phyloP scores from a whole-genome alignment of 2,329 filamentous ascomycete species.

The Microdochium trichocladiopsis region DNA sequence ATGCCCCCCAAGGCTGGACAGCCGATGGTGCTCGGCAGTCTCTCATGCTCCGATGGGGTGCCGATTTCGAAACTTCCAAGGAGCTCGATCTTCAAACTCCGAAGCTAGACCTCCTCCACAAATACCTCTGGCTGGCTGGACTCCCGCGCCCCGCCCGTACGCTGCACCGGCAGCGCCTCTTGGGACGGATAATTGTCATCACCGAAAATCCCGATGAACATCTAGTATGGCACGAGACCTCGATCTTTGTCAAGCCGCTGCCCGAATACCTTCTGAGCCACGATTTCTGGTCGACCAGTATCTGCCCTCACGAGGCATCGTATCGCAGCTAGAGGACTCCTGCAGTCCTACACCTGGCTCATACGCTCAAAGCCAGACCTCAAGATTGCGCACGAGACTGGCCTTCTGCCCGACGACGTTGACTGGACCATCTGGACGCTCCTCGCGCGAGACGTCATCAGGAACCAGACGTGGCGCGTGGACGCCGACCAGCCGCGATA shows the following conservation, averaged over 20 bases:
- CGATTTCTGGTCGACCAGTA: slow-evolving; percentile 12
- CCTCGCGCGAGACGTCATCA: slow-evolving; percentile 17
- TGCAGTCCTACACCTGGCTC: slow-evolving; percentile 32
- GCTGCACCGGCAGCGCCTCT: slow-evolving; percentile 17
- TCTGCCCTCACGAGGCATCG: slow-evolving; percentile 12
- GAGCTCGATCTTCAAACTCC: slow-evolving; percentile 8
- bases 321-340: slow-evolving; percentile 24
- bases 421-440: slow-evolving; percentile 22
- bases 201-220: slow-evolving; percentile 21
- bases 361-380: slow-evolving; percentile 30
- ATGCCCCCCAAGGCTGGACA: too few relatives aligned
- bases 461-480: slow-evolving; percentile 18
- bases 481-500: slow-evolving; percentile 19
- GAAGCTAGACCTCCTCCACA: slow-evolving; percentile 8
- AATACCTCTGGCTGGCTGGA: slow-evolving; percentile 12
- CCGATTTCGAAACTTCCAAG: too few relatives aligned
- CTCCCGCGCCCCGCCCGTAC: slow-evolving; percentile 10
- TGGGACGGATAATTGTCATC: slow-evolving; percentile 17
- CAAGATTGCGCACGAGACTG: slow-evolving; percentile 18
- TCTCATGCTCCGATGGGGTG: too few relatives aligned
- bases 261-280: slow-evolving; percentile 17
- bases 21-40: too few relatives aligned
- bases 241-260: slow-evolving; percentile 16
- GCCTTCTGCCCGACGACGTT: slow-evolving; percentile 18
- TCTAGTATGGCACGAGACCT: slow-evolving; percentile 15